Base-by-base conservation (phyloP, 371 early-diverging fungal species). In the Mortierella sp. region DNA sequence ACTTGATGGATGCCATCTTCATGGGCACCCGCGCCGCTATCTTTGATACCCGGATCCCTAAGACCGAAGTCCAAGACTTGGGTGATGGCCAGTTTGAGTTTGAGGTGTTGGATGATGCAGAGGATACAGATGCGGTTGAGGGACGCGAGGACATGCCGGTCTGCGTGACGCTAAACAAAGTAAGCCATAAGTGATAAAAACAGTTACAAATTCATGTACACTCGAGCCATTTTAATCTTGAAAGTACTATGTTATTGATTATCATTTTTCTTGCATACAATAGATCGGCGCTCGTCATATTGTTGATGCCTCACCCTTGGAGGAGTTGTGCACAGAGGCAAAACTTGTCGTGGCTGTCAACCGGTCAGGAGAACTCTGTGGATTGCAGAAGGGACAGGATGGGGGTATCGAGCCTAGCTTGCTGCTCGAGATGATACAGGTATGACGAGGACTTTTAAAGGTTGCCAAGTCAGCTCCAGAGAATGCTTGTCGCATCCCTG, bases 21-120 rank as follows among this genome's bases (percentile, higher is more conserved):
- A 85, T 93, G 81, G 94, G 96, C 14, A 83, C 89, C 1, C 86
- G 95, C 24, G 96, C 93, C 2, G 97, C 98, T 15, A 79, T 98
- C 31, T 80, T 83, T 62, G 92, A 95, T 66, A 93, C 97, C 12
- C 85, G 86, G 64, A 88, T 97, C 50, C 96, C 97, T 14, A 89
- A 91, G 53, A 92, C 93, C 6, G 85, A 89, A 26, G 84, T 94
- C 6, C 86, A 89, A 68, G 87, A 88, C 27, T 68, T 88, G 23
- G 86, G 87, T 0, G 93, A 91, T 56, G 94, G 93, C 1, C 88
- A 90, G 60, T 84, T 88, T 53, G 97, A 95, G 52, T 96, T 94
- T 78, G 97, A 96, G 49, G 87, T 97, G 5, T 83, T 90, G 50
- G 97, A 95, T 72, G 94, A 94, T 64, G 84, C 89, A 2, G 94